phyloP scores from a whole-genome alignment of 192 early-diverging fungal genomes.

The Allomyces arbusculus region DNA sequence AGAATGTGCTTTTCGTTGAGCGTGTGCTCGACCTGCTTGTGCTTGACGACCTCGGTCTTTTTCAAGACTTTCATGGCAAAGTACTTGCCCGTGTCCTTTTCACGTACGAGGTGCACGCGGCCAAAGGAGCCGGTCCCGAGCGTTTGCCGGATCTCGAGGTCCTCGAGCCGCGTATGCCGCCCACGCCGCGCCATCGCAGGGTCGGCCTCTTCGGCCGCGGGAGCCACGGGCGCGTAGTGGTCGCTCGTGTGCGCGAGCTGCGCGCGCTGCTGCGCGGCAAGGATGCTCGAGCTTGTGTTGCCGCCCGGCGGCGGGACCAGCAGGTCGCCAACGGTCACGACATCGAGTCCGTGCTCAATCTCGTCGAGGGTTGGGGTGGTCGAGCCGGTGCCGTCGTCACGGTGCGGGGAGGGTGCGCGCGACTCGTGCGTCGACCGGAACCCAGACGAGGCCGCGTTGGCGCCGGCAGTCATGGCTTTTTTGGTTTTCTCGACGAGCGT shows the following conservation, averaged over 20 bases:
- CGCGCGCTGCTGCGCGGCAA: neutral
- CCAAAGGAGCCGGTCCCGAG: conserved; percentile 2
- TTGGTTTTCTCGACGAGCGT: neutral
- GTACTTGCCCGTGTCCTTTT: conserved; percentile 20
- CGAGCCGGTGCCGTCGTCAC: neutral
- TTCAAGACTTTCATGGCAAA: conserved; percentile 35
- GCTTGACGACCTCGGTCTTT: conserved; percentile 27
- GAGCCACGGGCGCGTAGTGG: neutral
- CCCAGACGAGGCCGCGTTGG: neutral
- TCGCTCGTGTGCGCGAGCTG: neutral
- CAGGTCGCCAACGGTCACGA: neutral
- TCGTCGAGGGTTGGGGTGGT: neutral
- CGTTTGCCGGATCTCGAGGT: conserved; percentile 1
- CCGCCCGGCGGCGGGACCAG: neutral
- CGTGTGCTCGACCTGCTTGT: conserved; percentile 33
- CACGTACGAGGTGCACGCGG: conserved; percentile 1
- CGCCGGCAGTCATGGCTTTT: neutral
- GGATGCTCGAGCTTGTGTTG: neutral
- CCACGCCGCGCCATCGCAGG: too few species aligned
- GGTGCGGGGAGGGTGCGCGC: neutral
- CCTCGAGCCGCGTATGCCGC: neutral
- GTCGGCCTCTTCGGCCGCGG: neutral
- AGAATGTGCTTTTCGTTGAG: conserved; percentile 39
- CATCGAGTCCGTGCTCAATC: too few species aligned
- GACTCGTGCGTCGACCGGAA: neutral